Percentiles rank a stretch among this genome's conserved stretches.
These are phyloP conservation scores for Berberis thunbergii DNA, from an alignment of 164 flowering plant species.

Conservation along the genomic window DNA sequence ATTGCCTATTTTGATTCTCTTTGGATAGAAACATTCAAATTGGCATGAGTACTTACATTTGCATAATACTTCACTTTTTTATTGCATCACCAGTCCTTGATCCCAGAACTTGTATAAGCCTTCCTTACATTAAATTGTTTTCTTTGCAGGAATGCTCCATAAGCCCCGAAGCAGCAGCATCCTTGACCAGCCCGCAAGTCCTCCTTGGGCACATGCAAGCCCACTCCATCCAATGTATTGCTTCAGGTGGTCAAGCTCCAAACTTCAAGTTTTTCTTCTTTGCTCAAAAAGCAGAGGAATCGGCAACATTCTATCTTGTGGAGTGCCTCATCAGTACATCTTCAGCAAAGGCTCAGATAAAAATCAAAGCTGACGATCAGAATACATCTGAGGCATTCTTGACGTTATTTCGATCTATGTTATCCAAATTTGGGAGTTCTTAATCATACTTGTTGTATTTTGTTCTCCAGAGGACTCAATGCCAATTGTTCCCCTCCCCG, in stretches of 20 bases:
- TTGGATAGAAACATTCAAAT: too few species aligned
- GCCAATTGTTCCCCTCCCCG: background rate
- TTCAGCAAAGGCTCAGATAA: slow-evolving; percentile 66
- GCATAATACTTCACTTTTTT: too few species aligned
- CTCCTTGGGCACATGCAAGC: slow-evolving; percentile 82
- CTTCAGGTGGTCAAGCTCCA: slow-evolving; percentile 95
- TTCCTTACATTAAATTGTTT: background rate
- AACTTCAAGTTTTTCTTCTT: slow-evolving; percentile 95
- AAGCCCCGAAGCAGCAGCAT: slow-evolving; percentile 63
- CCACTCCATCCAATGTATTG: slow-evolving; percentile 83
- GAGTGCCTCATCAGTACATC: slow-evolving; percentile 88
- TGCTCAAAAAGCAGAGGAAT: slow-evolving; percentile 76
- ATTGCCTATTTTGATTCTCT: too few species aligned
- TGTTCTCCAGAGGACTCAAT: background rate
- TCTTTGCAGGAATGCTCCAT: slow-evolving; percentile 60
- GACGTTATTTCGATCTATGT: slow-evolving; percentile 54
- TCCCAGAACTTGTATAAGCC: background rate
- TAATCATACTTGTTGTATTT: slow-evolving; percentile 10
- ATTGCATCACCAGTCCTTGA: too few species aligned
- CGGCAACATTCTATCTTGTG: slow-evolving; percentile 57
- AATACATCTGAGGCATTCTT: slow-evolving; percentile 60
- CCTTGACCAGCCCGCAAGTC: slow-evolving; percentile 63
- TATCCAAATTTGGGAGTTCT: slow-evolving; percentile 49
- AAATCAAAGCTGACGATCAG: slow-evolving; percentile 88
- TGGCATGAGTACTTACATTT: too few species aligned